Evolutionary conservation across 2,329 filamentous ascomycete species (phyloP).

Genomic region (Botrytis paeoniae): DNA sequence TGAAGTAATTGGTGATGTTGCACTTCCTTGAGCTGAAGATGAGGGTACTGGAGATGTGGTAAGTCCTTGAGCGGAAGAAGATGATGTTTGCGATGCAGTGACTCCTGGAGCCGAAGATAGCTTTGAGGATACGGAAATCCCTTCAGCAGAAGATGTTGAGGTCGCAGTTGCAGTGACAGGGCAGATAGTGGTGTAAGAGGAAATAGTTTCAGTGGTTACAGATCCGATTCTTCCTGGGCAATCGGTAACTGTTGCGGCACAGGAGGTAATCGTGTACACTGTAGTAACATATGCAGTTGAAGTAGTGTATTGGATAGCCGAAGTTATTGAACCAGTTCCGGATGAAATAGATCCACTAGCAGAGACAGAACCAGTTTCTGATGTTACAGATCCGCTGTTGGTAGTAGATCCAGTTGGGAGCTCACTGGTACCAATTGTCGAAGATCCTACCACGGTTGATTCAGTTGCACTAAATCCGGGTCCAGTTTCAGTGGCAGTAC

Average conservation of each 20-base stretch:
- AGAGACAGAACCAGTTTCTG: not conserved
- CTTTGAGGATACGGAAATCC: not conserved
- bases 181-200: conserved; percentile 41
- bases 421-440: not conserved
- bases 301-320: not conserved
- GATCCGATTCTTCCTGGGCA: conserved; percentile 45
- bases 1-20: not conserved
- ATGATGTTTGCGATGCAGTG: not conserved
- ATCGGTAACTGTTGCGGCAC: conserved; percentile 46
- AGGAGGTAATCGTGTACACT: conserved; percentile 50
- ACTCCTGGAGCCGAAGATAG: not conserved
- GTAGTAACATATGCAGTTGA: conserved; percentile 46
- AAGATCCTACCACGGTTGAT: not conserved
- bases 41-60: not conserved
- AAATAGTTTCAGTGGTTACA: conserved; percentile 40
- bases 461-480: not conserved
- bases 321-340: not conserved
- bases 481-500: not conserved
- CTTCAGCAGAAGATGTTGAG: conserved; percentile 41
- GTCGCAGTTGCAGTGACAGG: conserved; percentile 34
- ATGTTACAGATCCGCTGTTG: not conserved
- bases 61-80: not conserved
- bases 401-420: not conserved
- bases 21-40: not conserved
- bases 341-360: not conserved